Conservation (phyloP, 2,329 filamentous ascomycete genomes). For the Fusarium siculi region DNA sequence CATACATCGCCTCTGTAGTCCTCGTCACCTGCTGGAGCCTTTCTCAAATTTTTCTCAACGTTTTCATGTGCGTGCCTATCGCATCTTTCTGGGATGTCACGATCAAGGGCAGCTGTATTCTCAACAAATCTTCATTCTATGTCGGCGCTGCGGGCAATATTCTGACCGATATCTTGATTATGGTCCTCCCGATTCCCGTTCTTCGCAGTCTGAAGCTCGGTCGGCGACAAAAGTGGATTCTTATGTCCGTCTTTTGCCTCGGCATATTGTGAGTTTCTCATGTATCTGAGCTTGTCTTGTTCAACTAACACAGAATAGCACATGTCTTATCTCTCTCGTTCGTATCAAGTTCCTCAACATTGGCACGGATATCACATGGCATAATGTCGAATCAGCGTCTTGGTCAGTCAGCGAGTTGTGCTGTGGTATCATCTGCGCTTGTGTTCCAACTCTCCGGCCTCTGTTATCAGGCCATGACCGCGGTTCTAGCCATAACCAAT, state of each 20-base stretch:
- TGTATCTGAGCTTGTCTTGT: not conserved
- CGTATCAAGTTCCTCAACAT: not conserved
- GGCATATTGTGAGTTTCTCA: not conserved
- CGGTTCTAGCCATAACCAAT: not conserved
- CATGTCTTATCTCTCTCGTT: not conserved
- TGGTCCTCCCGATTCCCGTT: not conserved
- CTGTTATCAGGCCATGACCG: not conserved
- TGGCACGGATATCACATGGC: not conserved
- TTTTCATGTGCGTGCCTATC: not conserved
- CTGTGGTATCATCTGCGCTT: not conserved
- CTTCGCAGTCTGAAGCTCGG: not conserved
- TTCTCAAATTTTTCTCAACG: not conserved
- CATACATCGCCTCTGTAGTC: not conserved
- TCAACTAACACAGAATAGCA: not conserved
- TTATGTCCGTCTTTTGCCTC: not conserved
- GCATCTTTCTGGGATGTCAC: not conserved
- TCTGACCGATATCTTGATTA: not conserved
- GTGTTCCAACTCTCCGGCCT: not conserved
- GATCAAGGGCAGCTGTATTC: not conserved
- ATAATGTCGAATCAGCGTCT: not conserved
- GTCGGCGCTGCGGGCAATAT: not conserved
- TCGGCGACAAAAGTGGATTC: not conserved
- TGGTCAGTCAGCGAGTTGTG: not conserved
- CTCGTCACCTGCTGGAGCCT: not conserved
- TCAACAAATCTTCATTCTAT: not conserved